Base-by-base conservation (phyloP, 768 basidiomycete genomes). In the Astraeus odoratus region DNA sequence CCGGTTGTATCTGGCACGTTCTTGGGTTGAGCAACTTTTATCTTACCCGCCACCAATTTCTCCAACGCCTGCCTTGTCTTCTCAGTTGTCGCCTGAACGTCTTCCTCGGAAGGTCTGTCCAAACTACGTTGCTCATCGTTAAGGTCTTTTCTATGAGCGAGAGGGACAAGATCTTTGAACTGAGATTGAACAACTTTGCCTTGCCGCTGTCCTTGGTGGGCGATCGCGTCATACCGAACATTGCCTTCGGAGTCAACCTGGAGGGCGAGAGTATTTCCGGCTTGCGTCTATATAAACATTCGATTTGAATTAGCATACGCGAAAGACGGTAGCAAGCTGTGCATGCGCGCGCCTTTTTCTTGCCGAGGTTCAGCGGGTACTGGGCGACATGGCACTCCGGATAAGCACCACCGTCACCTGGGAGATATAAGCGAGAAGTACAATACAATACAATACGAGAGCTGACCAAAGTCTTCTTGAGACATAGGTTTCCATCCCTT, bases 1-100 rank as follows among this genome's bases (percentile, higher is more conserved):
- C 85, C 86, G 51, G 86, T 83, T 26, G 75, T 73, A 52, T 87
- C 89, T 1, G 91, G 87, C 5, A 98, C 85, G 53, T 94, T 83
- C 70, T 96, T 97, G 0, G 96, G 95, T 57, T 98, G 95, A 2
- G 95, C 93, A 9, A 95, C 95, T 66, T 98, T 98, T 67, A 99
- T 99, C 66, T 95, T 96, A 38, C 89, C 91, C 47, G 86, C 86
- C 22, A 91, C 88, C 37, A 98, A 75, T 65, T 91, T 90, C 66
- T 98, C 95, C 19, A 99, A 75, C 1, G 96, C 96, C 10, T 82
- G 80, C 29, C 84, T 79, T 0, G 96, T 99, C 53, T 82, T 83
- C 26, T 97, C 94, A 0, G 93, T 81, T 0, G 94, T 98, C n/a
- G 73, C 75, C 56, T 87, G 82, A 6, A 98, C 83, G 20, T 95